Percentiles rank a stretch among this genome's conserved stretches.
Conservation (phyloP, 176 grass and related monocot genomes). For the Eleusine indica region DNA sequence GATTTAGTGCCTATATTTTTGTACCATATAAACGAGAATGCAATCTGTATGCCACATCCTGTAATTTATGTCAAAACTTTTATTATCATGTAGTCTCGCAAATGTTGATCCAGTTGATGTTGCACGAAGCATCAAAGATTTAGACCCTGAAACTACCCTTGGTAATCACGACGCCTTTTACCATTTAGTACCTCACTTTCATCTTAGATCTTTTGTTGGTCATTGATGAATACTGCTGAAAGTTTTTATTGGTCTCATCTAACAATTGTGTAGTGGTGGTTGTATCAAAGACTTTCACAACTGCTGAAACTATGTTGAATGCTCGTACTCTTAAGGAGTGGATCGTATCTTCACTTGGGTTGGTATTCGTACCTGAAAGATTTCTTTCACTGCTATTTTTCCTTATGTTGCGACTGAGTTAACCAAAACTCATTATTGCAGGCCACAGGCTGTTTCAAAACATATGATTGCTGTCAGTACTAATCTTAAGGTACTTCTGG, state of each 20-base stretch:
- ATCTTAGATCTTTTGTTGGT: constrained; percentile 14
- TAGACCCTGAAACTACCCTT: constrained; percentile 93
- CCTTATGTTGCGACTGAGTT: constrained; percentile 32
- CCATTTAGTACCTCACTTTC: neutral
- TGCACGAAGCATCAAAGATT: constrained; percentile 87
- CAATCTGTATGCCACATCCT: constrained; percentile 16
- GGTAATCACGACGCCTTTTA: constrained; percentile 50
- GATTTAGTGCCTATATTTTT: neutral
- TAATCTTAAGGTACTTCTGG: constrained; percentile 72
- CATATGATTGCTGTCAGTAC: constrained; percentile 99
- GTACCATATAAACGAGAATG: neutral
- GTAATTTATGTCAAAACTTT: constrained; percentile 32
- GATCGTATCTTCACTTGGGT: constrained; percentile 92
- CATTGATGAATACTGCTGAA: constrained; percentile 25
- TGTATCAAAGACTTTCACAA: constrained; percentile 99
- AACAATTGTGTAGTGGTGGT: constrained; percentile 75
- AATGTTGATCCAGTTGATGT: constrained; percentile 99
- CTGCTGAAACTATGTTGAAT: constrained; percentile 98
- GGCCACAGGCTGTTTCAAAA: constrained; percentile 83
- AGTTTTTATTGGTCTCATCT: neutral
- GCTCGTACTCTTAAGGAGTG: constrained; percentile 97
- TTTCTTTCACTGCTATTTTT: neutral
- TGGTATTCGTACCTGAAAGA: constrained; percentile 46
- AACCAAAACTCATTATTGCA: constrained; percentile 43
- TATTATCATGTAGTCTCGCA: constrained; percentile 70